Conservation (phyloP, 2,329 filamentous ascomycete genomes). For the Didymella arachidicola region DNA sequence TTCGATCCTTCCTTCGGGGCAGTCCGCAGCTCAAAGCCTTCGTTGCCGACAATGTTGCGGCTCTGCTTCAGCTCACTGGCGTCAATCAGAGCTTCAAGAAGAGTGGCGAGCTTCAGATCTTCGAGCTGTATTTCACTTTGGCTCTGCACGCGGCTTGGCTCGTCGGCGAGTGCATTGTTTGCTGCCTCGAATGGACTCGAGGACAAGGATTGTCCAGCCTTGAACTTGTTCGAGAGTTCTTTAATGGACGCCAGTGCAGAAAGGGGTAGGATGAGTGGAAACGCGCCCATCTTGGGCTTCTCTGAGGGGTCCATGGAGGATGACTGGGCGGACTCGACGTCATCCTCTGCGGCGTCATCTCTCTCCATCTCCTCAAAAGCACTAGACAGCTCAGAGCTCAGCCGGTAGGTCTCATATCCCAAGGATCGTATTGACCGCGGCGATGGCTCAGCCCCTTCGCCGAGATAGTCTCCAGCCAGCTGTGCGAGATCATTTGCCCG, state of each 20-base stretch:
- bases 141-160: constrained; percentile 31
- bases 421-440: constrained; percentile 55
- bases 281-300: constrained; percentile 19
- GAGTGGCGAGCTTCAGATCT: constrained; percentile 47
- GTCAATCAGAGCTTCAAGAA: constrained; percentile 46
- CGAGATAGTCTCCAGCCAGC: constrained; percentile 73
- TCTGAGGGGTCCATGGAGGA: constrained; percentile 26
- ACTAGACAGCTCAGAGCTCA: constrained; percentile 41
- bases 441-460: constrained; percentile 65
- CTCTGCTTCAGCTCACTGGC: constrained; percentile 42
- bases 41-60: constrained; percentile 21
- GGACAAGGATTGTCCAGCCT: constrained; percentile 19
- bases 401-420: constrained; percentile 63
- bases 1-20: neutral
- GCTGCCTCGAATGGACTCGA: constrained; percentile 25
- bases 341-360: constrained; percentile 41
- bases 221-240: constrained; percentile 29
- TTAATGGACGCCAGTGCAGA: constrained; percentile 32
- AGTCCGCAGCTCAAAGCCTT: constrained; percentile 3
- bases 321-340: constrained; percentile 46
- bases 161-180: constrained; percentile 23
- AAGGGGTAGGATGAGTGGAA: constrained; percentile 28
- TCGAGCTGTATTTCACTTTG: constrained; percentile 46
- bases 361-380: constrained; percentile 41
- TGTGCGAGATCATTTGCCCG: constrained; percentile 74